Evolutionary conservation across 208 protist species (phyloP).

Genomic region (Wallacemonas sp.): DNA sequence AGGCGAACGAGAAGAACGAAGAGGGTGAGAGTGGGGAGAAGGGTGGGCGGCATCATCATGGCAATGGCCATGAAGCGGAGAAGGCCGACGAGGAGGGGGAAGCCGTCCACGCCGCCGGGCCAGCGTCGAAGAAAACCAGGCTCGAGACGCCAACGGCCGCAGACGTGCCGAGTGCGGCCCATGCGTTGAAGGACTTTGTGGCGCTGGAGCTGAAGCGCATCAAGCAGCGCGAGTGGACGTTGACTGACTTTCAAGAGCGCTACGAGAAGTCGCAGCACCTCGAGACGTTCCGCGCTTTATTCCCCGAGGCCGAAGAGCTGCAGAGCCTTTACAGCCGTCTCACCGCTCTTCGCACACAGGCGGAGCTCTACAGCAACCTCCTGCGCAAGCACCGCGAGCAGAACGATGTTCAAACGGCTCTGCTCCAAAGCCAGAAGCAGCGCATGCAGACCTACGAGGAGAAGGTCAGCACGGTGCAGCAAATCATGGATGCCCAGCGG

Average conservation of each 20-base stretch:
- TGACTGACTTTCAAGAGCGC: constrained; percentile 65
- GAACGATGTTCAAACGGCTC: constrained; percentile 80
- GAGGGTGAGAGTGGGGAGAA: constrained; percentile 30
- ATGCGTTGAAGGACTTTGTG: constrained; percentile 50
- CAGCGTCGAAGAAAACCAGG: background rate
- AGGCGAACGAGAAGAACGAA: constrained; percentile 5
- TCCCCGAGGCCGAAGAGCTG: constrained; percentile 81
- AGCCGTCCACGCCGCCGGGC: background rate
- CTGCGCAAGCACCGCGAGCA: constrained; percentile 84
- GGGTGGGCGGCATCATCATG: too few relatives aligned
- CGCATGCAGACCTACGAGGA: constrained; percentile 82
- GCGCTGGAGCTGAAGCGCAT: constrained; percentile 81
- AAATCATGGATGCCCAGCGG: constrained; percentile 82
- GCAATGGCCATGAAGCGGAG: too few relatives aligned
- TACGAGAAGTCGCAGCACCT: constrained; percentile 60
- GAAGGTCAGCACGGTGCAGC: constrained; percentile 80
- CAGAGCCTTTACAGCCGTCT: constrained; percentile 76
- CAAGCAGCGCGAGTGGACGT: constrained; percentile 58
- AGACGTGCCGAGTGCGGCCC: background rate
- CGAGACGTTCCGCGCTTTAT: constrained; percentile 64
- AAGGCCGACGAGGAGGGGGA: background rate
- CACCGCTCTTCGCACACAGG: constrained; percentile 68
- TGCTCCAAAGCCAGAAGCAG: constrained; percentile 80
- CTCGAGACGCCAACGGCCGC: background rate
- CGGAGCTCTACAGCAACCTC: constrained; percentile 80